Percentiles rank a stretch among this genome's conserved stretches.
These are phyloP conservation scores for Astrocystis sublimbata DNA, from an alignment of 495 filamentous ascomycete species.

Conservation along the genomic window DNA sequence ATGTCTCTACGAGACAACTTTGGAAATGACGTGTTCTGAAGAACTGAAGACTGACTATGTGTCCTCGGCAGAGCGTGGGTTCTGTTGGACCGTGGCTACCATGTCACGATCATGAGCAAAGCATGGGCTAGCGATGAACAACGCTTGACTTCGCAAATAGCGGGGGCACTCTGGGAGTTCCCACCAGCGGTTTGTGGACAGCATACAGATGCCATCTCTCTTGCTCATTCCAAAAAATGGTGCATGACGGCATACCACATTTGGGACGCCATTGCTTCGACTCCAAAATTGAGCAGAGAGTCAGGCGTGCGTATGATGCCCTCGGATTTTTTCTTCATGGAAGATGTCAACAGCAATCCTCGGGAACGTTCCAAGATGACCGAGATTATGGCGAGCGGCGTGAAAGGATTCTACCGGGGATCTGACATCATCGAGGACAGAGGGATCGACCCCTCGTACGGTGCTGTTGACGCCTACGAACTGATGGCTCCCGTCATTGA, in stretches of 20 bases:
- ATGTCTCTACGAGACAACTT: not conserved
- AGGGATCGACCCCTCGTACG: slow-evolving; percentile 38
- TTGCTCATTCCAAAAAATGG: slow-evolving; percentile 46
- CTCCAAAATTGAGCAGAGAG: slow-evolving; percentile 31
- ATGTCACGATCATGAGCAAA: slow-evolving; percentile 49
- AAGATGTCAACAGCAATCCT: slow-evolving; percentile 36
- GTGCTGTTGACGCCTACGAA: slow-evolving; percentile 51
- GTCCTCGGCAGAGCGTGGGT: slow-evolving; percentile 38
- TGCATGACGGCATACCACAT: slow-evolving; percentile 47
- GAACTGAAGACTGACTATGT: slow-evolving; percentile 15
- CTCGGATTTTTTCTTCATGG: slow-evolving; percentile 44
- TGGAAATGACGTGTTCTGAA: not conserved
- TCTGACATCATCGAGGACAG: slow-evolving; percentile 39
- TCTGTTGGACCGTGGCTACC: slow-evolving; percentile 51
- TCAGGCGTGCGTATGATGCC: slow-evolving; percentile 47
- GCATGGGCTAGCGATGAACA: slow-evolving; percentile 43
- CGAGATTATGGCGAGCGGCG: slow-evolving; percentile 38
- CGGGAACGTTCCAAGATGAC: slow-evolving; percentile 40
- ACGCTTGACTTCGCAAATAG: slow-evolving; percentile 53
- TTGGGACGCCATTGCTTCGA: slow-evolving; percentile 42
- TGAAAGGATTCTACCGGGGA: slow-evolving; percentile 41
- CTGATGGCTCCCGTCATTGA: slow-evolving; percentile 52
- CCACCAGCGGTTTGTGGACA: slow-evolving; percentile 52
- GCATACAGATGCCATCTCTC: slow-evolving; percentile 43
- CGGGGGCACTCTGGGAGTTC: slow-evolving; percentile 54